phyloP scores from a whole-genome alignment of 2,329 filamentous ascomycete genomes.

The Knufia fluminis region DNA sequence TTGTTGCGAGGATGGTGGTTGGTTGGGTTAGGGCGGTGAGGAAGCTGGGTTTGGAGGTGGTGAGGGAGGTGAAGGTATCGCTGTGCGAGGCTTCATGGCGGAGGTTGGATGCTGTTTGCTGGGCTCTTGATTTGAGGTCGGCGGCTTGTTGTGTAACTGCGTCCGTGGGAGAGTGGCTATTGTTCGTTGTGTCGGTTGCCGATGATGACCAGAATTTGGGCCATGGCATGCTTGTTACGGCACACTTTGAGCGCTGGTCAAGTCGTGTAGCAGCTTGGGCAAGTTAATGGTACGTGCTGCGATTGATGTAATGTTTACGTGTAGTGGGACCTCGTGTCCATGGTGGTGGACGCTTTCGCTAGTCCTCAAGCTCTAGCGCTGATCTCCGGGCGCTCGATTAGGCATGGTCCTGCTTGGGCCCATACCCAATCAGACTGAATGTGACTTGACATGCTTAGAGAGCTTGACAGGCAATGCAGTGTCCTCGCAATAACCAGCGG shows the following conservation, averaged over 20 bases:
- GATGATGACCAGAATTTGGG: slow-evolving; percentile 20
- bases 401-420: no score
- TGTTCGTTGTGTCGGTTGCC: neutral
- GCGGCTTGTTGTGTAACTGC: slow-evolving; percentile 5
- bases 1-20: slow-evolving; percentile 23
- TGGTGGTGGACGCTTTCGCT: no score
- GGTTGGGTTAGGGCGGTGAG: slow-evolving; percentile 23
- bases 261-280: slow-evolving; percentile 7
- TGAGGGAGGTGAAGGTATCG: slow-evolving; percentile 1
- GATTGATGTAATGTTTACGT: neutral
- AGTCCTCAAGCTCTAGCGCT: no score
- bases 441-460: neutral
- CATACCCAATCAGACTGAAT: no score
- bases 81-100: neutral
- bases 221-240: slow-evolving; percentile 20
- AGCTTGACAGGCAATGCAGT: neutral
- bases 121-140: neutral
- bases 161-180: slow-evolving; percentile 6
- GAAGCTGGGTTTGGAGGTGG: neutral
- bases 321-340: neutral
- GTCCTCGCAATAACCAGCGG: no score
- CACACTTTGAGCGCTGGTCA: slow-evolving; percentile 12
- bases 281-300: neutral
- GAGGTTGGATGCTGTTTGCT: slow-evolving; percentile 4
- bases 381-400: no score